Evolutionary conservation across 306 rosid genomes (phyloP).

Genomic region (Ormosia semicastrata): DNA sequence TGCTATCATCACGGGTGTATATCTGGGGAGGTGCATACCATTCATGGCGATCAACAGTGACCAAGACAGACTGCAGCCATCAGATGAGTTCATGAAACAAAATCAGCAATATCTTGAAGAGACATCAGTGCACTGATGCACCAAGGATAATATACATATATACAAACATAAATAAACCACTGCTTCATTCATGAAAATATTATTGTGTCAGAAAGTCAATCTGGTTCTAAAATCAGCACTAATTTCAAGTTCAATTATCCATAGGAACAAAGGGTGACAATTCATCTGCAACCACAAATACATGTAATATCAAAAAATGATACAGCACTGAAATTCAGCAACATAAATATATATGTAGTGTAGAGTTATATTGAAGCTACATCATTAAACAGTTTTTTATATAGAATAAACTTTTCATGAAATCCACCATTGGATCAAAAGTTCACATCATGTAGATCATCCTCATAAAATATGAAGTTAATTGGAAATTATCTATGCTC

Average conservation of each 20-base stretch:
- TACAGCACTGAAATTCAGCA: not conserved
- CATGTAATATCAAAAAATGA: not conserved
- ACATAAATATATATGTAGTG: not conserved
- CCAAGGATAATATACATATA: not conserved
- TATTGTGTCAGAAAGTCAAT: not conserved
- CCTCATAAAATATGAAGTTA: not conserved
- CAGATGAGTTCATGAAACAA: constrained; percentile 27
- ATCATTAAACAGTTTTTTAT: not conserved
- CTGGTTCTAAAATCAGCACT: not conserved
- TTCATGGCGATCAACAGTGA: constrained; percentile 91
- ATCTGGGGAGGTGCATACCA: constrained; percentile 96
- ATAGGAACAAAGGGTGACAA: not conserved
- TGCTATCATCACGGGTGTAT: constrained; percentile 78
- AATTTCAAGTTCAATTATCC: not conserved
- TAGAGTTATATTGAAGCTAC: not conserved
- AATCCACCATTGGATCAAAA: not conserved
- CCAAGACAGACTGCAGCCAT: constrained; percentile 81
- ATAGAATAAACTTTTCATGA: not conserved
- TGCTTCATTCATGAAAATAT: not conserved
- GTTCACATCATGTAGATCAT: not conserved
- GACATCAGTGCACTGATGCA: not conserved
- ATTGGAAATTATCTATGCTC: not conserved
- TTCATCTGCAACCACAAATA: not conserved
- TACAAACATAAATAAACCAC: not conserved
- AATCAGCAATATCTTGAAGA: constrained; percentile 20